Conservation (phyloP, 306 rosid species). For the Prunus mongolica region DNA sequence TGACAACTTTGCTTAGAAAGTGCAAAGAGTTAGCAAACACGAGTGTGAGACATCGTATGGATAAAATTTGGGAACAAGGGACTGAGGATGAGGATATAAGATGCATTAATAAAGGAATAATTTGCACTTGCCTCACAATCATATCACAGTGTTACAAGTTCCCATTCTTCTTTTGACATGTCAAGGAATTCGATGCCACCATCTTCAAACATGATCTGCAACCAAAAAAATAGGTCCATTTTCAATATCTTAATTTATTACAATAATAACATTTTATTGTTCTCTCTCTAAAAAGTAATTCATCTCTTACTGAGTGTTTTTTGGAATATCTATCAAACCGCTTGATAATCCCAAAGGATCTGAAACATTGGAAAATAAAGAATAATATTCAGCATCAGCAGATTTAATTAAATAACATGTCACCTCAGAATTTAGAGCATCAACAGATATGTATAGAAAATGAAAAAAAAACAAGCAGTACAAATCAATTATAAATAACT, state of each 20-base stretch:
- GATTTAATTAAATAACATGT: background rate
- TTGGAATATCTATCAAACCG: constrained; percentile 59
- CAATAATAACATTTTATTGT: background rate
- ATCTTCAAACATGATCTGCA: constrained; percentile 83
- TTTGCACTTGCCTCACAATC: constrained; percentile 1
- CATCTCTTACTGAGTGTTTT: constrained; percentile 57
- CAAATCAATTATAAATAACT: background rate
- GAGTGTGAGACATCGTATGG: background rate
- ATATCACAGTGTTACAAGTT: constrained; percentile 46
- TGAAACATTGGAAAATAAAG: constrained; percentile 28
- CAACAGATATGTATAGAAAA: background rate
- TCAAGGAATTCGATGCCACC: constrained; percentile 57
- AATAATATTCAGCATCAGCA: constrained; percentile 9
- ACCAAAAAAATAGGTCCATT: background rate
- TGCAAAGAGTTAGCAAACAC: background rate
- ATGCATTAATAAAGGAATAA: background rate
- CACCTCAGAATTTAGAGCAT: background rate
- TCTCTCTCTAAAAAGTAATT: background rate
- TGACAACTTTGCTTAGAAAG: background rate
- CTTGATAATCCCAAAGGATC: constrained; percentile 70
- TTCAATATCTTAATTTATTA: background rate
- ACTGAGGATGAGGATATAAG: background rate
- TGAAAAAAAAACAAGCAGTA: background rate
- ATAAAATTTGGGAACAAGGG: background rate
- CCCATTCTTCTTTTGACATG: constrained; percentile 90